Conservation (phyloP, 139 green algal genomes). For the Nannochloris sp. region DNA sequence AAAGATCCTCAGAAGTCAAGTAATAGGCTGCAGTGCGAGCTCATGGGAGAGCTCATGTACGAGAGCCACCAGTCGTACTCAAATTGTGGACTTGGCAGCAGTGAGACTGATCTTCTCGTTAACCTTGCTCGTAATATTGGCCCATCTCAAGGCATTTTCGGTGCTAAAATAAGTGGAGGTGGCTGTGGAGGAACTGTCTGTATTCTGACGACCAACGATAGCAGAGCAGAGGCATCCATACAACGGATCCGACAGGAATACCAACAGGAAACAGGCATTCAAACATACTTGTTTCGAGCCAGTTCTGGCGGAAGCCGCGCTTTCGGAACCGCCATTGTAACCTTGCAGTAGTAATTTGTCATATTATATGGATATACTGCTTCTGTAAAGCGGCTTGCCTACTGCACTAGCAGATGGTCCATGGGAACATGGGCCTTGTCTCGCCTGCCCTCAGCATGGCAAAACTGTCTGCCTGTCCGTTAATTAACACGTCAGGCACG, state of each 20-base stretch:
- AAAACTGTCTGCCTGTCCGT: no score
- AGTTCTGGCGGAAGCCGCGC: slow-evolving; percentile 19
- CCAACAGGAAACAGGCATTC: slow-evolving; percentile 9
- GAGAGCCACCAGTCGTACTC: slow-evolving; percentile 68
- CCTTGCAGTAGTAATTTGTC: neutral
- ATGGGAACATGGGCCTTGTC: no score
- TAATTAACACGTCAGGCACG: no score
- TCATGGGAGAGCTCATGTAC: slow-evolving; percentile 88
- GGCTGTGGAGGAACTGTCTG: slow-evolving; percentile 70
- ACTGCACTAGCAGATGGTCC: no score
- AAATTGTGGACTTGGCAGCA: slow-evolving; percentile 51
- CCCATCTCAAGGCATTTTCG: slow-evolving; percentile 47
- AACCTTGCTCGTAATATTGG: slow-evolving; percentile 10
- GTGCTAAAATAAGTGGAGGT: slow-evolving; percentile 91
- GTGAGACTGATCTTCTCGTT: slow-evolving; percentile 55
- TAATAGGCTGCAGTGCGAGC: slow-evolving; percentile 19
- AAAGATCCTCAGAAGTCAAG: neutral
- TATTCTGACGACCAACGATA: slow-evolving; percentile 17
- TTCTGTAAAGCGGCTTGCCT: no score
- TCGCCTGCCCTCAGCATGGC: no score
- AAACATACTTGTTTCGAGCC: slow-evolving; percentile 27
- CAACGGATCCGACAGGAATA: slow-evolving; percentile 29
- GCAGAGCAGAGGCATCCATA: slow-evolving; percentile 16
- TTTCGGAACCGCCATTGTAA: slow-evolving; percentile 18
- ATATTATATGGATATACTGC: no score